These are phyloP conservation scores for Rhazya stricta DNA, from an alignment of 257 asterid species.

Conservation along the genomic window DNA sequence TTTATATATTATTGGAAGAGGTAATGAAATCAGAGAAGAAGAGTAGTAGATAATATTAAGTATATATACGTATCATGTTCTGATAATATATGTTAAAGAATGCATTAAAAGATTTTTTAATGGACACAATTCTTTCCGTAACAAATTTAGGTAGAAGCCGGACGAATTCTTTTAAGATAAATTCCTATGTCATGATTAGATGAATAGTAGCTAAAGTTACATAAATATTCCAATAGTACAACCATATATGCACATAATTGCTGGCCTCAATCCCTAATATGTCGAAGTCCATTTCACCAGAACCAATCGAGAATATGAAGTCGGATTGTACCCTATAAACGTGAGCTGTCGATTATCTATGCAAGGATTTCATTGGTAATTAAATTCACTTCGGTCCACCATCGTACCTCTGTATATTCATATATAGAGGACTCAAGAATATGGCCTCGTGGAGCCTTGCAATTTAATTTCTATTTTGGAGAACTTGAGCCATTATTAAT, in stretches of 20 bases:
- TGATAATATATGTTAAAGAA: no score
- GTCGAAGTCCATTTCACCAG: background rate
- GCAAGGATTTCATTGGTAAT: background rate
- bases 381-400: slow-evolving; percentile 1
- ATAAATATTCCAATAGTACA: background rate
- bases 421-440: no score
- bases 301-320: background rate
- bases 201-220: background rate
- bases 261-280: background rate
- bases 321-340: background rate
- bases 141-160: background rate
- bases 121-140: no score
- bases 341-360: background rate
- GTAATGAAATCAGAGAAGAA: no score
- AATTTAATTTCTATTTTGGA: no score
- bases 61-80: no score
- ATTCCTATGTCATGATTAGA: background rate
- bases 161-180: background rate
- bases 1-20: no score
- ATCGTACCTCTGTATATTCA: background rate
- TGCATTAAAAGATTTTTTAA: no score
- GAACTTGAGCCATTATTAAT: no score
- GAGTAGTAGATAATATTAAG: no score
- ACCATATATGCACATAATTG: background rate
- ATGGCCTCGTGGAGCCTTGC: no score